phyloP scores from a whole-genome alignment of 176 grass and related monocot species.

The Triticum aestivum region IWGSC_CS_RefSeq_v2.1 NC_057796.1:227023285-227023784 shows the following conservation, averaged over 20 bases:
- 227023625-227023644: conserved; percentile 48
- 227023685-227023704: not conserved
- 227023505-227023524: not conserved
- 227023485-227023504: not conserved
- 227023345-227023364: no score
- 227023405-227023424: no score
- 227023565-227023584: not conserved
- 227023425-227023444: not conserved
- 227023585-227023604: not conserved
- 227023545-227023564: not conserved
- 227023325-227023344: no score
- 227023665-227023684: not conserved
- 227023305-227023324: no score
- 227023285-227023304: no score
- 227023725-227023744: not conserved
- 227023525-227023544: no score
- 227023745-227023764: not conserved
- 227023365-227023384: no score
- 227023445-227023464: not conserved
- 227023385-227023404: no score
- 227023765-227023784: not conserved
- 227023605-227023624: conserved; percentile 25
- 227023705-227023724: not conserved
- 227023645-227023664: not conserved
- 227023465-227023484: not conserved